These are phyloP conservation scores for Colletotrichum gloeosporioides DNA, from an alignment of 2,329 filamentous ascomycete genomes.

Conservation along the genomic window DNA sequence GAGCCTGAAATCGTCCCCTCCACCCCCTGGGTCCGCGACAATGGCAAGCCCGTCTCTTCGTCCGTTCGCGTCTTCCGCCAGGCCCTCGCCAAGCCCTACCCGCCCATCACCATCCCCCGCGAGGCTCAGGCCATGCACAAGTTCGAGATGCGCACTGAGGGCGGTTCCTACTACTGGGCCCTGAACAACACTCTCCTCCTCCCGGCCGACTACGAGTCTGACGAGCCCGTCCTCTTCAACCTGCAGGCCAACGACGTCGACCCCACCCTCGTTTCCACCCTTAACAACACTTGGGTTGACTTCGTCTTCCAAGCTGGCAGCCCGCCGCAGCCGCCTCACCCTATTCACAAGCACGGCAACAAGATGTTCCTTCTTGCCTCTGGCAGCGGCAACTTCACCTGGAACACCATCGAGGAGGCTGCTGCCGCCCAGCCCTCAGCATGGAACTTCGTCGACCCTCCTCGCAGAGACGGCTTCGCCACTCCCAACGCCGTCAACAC, in stretches of 20 bases:
- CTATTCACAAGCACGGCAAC: constrained; percentile 69
- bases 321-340: constrained; percentile 58
- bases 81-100: constrained; percentile 49
- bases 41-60: constrained; percentile 46
- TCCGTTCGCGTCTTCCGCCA: constrained; percentile 51
- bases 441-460: constrained; percentile 64
- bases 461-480: constrained; percentile 54
- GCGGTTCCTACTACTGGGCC: constrained; percentile 57
- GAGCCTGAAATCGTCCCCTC: constrained; percentile 27
- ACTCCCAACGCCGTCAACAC: constrained; percentile 37
- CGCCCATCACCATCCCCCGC: constrained; percentile 45
- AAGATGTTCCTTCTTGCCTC: constrained; percentile 63
- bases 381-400: constrained; percentile 56
- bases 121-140: constrained; percentile 51
- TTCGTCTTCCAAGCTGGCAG: constrained; percentile 53
- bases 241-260: constrained; percentile 34
- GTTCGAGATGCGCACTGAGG: constrained; percentile 43
- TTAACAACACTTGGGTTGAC: constrained; percentile 58
- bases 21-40: constrained; percentile 53
- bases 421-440: constrained; percentile 45
- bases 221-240: constrained; percentile 51
- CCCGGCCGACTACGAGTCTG: constrained; percentile 39
- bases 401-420: constrained; percentile 58
- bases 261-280: constrained; percentile 55
- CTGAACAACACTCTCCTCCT: constrained; percentile 52